Evolutionary conservation across 1,284 basidiomycete species (phyloP), one percentile per base, ranked within the genome.

Genomic region (Microbotryum silenes-acaulis): DNA sequence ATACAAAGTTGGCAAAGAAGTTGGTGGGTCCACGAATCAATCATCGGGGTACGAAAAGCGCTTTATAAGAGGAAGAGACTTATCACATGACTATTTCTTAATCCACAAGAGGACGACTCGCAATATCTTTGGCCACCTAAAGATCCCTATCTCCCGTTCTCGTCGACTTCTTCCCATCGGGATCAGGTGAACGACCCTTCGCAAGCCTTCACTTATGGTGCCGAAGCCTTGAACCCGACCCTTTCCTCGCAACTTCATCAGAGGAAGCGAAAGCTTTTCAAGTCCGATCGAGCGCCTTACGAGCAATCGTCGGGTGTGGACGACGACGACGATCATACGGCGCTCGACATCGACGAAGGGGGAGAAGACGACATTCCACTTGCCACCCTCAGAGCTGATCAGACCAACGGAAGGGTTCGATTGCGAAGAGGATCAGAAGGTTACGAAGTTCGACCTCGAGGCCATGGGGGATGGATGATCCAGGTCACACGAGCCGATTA

Each of bases 121-220:
- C 79, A 79, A 66, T 78, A 77, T 64, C 53, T 69, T 54, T 82
- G 81, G 81, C 81, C 81, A 16, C 80, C 80, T 0, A 74, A 77
- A 49, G 80, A 81, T 66, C 78, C 77, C 0, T 71, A 73, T 56
- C 72, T 72, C 59, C 64, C 46, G 20, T 44, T 45, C 14, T 56
- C 51, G 33, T 7, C 27, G 31, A 16, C 45, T 59, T 45, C 20
- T 44, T n/a, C 25, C 46, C 47, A 9, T 72, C 72, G 12, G 66
- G 63, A 16, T 70, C 66, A 33, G 62, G 53, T 33, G 63, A 60
- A 21, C 51, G 66, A 25, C 79, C 85, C 29, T 80, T 82, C 2
- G 74, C 23, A 82, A 1, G 87, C 91, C 6, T 94, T 91, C 83
- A 90, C 89, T 8, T 94, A 89, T 72, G 85, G 86, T 65, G 84